These are phyloP conservation scores for Yarrowia deformans DNA, from an alignment of 805 yeast species.

Conservation along the genomic window DNA sequence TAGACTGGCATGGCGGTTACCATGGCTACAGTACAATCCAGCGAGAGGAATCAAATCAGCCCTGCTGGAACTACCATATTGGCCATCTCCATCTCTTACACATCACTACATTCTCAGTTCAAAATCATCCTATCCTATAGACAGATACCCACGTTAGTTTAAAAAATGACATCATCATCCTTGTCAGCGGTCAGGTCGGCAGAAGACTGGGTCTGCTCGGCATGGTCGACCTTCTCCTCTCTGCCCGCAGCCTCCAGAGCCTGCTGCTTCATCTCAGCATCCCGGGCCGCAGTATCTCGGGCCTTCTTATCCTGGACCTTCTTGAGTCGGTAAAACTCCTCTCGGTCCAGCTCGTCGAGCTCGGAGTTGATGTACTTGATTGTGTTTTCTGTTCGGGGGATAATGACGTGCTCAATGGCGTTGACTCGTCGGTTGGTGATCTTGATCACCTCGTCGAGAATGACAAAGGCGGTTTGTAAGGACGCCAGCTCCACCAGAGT, in stretches of 20 bases:
- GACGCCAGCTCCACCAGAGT: constrained; percentile 95
- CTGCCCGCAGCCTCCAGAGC: constrained; percentile 32
- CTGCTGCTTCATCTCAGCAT: constrained; percentile 49
- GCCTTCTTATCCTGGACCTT: constrained; percentile 96
- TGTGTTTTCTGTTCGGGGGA: constrained; percentile 97
- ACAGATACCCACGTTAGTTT: constrained; percentile 40
- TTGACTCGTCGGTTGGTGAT: constrained; percentile 98
- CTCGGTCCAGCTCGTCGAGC: constrained; percentile 96
- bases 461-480: constrained; percentile 94
- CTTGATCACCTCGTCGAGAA: constrained; percentile 95
- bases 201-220: constrained; percentile 6
- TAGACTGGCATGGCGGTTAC: too few species aligned
- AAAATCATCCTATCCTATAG: constrained; percentile 17
- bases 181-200: constrained; percentile 49
- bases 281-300: constrained; percentile 71
- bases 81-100: too few species aligned
- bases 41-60: too few species aligned
- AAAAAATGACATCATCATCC: constrained; percentile 54
- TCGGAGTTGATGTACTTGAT: constrained; percentile 91
- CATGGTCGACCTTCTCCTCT: constrained; percentile 20
- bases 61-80: too few species aligned
- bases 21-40: too few species aligned
- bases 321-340: constrained; percentile 94
- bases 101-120: background rate
- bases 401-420: constrained; percentile 97